Percentiles rank a stretch among this genome's conserved stretches.
phyloP scores from a whole-genome alignment of 345 rosid species.

The Eucalyptus guilfoylei region DNA sequence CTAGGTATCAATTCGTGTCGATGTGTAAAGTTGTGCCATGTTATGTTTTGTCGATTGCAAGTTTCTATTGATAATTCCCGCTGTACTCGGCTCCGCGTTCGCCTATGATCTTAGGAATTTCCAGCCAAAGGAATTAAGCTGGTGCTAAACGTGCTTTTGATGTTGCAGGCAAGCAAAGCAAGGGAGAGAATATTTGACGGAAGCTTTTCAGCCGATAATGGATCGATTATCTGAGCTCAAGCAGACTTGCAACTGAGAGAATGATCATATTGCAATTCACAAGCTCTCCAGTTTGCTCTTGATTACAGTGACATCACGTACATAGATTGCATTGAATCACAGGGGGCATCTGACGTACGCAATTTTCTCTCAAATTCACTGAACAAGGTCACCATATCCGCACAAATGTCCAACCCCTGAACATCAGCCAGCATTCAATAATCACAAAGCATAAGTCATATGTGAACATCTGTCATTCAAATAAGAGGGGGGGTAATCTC shows the following conservation, averaged over 20 bases:
- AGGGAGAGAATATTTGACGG: constrained; percentile 21
- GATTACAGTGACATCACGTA: neutral
- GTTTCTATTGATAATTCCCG: neutral
- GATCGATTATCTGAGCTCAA: neutral
- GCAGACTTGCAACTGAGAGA: neutral
- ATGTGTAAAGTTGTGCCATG: neutral
- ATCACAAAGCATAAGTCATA: neutral
- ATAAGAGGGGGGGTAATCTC: neutral
- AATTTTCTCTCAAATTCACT: neutral
- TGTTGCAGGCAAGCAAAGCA: constrained; percentile 30
- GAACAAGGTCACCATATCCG: neutral
- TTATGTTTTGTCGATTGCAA: neutral
- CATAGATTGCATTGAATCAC: neutral
- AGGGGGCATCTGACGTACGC: neutral
- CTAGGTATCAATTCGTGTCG: neutral
- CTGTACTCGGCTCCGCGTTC: neutral
- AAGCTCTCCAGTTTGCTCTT: neutral
- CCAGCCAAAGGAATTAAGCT: neutral
- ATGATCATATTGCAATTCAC: neutral
- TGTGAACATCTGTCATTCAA: neutral
- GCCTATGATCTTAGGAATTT: neutral
- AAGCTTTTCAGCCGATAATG: neutral
- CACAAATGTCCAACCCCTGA: neutral
- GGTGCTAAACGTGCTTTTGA: neutral
- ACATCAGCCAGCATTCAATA: neutral